Evolutionary conservation across 495 filamentous ascomycete species (phyloP), one percentile per base, ranked within the genome.

Genomic region (Tetracladium marchalianum): DNA sequence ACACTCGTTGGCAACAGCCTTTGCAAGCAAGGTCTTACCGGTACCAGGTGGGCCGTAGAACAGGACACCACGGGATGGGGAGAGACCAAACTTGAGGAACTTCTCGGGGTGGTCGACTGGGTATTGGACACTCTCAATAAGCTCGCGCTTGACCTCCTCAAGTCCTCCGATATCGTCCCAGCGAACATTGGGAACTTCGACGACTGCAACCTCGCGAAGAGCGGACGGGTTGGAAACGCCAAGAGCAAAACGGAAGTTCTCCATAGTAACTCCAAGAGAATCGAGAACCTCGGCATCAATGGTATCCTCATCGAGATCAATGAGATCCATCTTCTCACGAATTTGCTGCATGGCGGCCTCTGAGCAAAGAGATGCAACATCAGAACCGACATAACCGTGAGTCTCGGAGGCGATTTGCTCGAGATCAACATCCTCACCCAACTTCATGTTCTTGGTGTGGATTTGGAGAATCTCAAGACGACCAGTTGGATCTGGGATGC

Each of bases 401-500:
- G 92, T 98, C 74, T 98, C 93, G 33, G 93, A 81, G 33, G 92
- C 93, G 59, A 98, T 96, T 56, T 87, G 80, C 73, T 95, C 89
- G 16, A 98, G 82, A 61, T 98, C 92, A 35, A 98, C 92, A 62
- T 97, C 92, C 38, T 95, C 93, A 39, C 71, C 88, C 24, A 98
- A 79, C 76, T 97, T 98, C 92, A 98, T 98, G 79, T 98, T 98
- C 81, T 98, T 98, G 57, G 93, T 97, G 73, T 98, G 92, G 54
- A 98, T 98, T 67, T 90, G 85, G 40, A 98, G 79, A 62, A 98
- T 96, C 73, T 98, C 92, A 36, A 98, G 85, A 78, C 93, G 92
- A 51, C 92, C 92, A 60, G 92, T 97, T 43, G 93, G 92, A 68
- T 97, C 90, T 31, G 90, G 90, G 52, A 97, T 95, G 53, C 90